These are phyloP conservation scores for Hevea brasiliensis DNA, from an alignment of 345 rosid genomes.

Conservation along the genomic window DNA sequence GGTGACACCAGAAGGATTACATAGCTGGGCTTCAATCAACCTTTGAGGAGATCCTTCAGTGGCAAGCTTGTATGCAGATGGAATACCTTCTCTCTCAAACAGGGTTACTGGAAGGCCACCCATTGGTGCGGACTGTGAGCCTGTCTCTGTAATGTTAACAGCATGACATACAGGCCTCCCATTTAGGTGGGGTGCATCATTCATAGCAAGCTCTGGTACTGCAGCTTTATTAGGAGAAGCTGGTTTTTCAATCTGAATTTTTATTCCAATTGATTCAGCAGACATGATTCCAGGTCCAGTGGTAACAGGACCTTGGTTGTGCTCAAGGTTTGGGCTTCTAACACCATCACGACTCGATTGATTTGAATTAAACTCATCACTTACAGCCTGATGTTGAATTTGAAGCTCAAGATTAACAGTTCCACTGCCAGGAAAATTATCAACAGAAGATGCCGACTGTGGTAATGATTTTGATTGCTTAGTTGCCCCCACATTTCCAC, in stretches of 20 bases:
- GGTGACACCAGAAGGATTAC: constrained; percentile 15
- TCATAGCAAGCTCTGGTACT: constrained; percentile 35
- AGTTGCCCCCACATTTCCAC: constrained; percentile 22
- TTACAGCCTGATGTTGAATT: constrained; percentile 30
- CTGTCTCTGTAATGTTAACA: constrained; percentile 10
- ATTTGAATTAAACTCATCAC: constrained; percentile 27
- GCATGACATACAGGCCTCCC: constrained; percentile 15
- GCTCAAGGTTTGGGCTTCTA: constrained; percentile 10
- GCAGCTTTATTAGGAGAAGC: constrained; percentile 26
- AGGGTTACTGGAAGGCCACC: constrained; percentile 24
- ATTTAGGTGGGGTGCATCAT: constrained; percentile 7
- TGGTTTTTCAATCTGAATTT: constrained; percentile 21
- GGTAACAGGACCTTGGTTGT: constrained; percentile 20
- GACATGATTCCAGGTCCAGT: constrained; percentile 20
- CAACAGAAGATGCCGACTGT: constrained; percentile 24
- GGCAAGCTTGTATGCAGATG: constrained; percentile 22
- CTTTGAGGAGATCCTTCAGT: constrained; percentile 28
- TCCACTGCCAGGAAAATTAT: constrained; percentile 27
- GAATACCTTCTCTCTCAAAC: constrained; percentile 27
- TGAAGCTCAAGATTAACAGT: constrained; percentile 27
- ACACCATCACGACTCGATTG: constrained; percentile 25
- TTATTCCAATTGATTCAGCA: constrained; percentile 28
- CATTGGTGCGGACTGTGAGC: constrained; percentile 14
- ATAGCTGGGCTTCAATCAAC: constrained; percentile 18
- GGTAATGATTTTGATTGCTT: constrained; percentile 28